These are phyloP conservation scores for Rhodotorula sp. DNA, from an alignment of 1,284 basidiomycete genomes.

Conservation along the genomic window DNA sequence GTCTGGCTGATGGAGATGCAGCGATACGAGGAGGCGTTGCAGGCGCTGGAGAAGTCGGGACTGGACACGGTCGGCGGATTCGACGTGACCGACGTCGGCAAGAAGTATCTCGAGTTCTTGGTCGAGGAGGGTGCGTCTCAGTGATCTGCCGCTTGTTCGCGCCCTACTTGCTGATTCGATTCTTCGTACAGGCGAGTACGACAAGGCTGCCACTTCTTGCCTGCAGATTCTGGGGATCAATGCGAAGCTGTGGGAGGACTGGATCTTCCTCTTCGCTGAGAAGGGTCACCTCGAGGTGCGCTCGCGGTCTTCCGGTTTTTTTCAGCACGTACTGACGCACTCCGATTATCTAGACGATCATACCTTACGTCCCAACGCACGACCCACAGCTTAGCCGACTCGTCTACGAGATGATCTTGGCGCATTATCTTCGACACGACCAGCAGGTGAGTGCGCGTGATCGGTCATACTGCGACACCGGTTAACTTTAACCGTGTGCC, in stretches of 20 bases:
- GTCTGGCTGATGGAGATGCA: slow-evolving; percentile 85
- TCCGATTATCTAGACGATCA: slow-evolving; percentile 62
- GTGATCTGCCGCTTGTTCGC: accelerated
- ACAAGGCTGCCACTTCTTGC: slow-evolving; percentile 78
- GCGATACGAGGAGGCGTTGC: slow-evolving; percentile 84
- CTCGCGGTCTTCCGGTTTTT: background rate
- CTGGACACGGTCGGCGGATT: slow-evolving; percentile 52
- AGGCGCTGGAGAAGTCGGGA: slow-evolving; percentile 66
- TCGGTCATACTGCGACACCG: background rate
- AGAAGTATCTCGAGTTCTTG: slow-evolving; percentile 77
- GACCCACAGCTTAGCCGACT: slow-evolving; percentile 74
- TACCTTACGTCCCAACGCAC: slow-evolving; percentile 82
- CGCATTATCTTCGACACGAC: slow-evolving; percentile 78
- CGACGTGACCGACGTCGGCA: slow-evolving; percentile 73
- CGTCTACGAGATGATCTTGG: slow-evolving; percentile 94
- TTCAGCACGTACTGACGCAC: background rate
- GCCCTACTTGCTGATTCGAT: background rate
- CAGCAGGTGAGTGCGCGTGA: slow-evolving; percentile 61
- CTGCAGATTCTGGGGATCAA: slow-evolving; percentile 82
- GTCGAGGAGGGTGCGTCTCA: slow-evolving; percentile 64
- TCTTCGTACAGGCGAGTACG: slow-evolving; percentile 64
- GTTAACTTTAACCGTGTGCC: slow-evolving; percentile 3
- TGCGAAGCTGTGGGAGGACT: slow-evolving; percentile 83
- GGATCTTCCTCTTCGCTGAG: slow-evolving; percentile 89
- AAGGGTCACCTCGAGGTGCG: slow-evolving; percentile 73